phyloP scores from a whole-genome alignment of 768 basidiomycete species.

The Tubosaeta sp. region DNA sequence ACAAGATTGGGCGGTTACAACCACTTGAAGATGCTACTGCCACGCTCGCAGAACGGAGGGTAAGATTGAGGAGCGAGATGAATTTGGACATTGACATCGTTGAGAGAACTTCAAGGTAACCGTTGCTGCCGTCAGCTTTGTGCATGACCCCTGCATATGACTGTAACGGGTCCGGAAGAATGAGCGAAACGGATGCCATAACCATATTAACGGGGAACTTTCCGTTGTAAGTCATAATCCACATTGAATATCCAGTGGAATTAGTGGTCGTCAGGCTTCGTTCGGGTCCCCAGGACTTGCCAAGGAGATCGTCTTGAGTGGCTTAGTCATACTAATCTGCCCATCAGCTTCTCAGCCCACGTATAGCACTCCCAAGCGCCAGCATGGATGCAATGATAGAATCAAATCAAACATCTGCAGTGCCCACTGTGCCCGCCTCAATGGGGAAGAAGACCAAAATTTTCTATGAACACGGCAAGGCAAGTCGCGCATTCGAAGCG shows the following conservation, averaged over 20 bases:
- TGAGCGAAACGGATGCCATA: constrained; percentile 25
- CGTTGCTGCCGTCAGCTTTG: constrained; percentile 25
- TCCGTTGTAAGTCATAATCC: constrained; percentile 7
- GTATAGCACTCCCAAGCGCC: constrained; percentile 12
- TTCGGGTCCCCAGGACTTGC: constrained; percentile 11
- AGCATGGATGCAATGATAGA: constrained; percentile 21
- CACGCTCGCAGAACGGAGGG: constrained; percentile 23
- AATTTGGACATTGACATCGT: constrained; percentile 21
- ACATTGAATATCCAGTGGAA: constrained; percentile 7
- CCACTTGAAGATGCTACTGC: constrained; percentile 22
- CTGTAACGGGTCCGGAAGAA: constrained; percentile 29
- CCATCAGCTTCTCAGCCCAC: neutral
- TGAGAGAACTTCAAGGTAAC: constrained; percentile 10
- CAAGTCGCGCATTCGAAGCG: constrained; percentile 16
- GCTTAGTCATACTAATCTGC: constrained; percentile 4
- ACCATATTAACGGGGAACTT: constrained; percentile 27
- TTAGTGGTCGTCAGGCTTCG: constrained; percentile 15
- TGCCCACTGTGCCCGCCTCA: constrained; percentile 19
- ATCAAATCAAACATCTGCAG: constrained; percentile 23
- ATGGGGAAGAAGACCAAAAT: constrained; percentile 26
- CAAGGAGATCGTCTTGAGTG: constrained; percentile 20
- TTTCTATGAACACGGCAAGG: constrained; percentile 33
- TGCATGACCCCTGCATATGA: constrained; percentile 29
- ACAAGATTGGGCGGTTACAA: constrained; percentile 24
- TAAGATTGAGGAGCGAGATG: constrained; percentile 12